Conservation (phyloP, 805 yeast genomes). For the Cyberlindnera xylosilytica region DNA sequence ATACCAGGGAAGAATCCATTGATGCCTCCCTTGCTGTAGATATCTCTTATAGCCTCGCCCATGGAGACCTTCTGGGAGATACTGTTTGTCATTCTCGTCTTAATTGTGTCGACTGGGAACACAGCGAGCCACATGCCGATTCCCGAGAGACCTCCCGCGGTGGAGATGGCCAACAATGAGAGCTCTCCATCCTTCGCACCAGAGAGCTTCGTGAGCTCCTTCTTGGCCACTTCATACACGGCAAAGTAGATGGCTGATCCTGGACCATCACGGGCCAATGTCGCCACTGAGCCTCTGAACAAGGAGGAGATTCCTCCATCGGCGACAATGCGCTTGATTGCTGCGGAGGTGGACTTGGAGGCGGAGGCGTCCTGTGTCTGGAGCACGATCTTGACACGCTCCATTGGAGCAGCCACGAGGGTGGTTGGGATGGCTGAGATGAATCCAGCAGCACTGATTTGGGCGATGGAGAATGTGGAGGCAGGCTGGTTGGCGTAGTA, state of each 20-base stretch:
- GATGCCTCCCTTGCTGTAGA: conserved; percentile 75
- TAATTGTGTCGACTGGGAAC: conserved; percentile 94
- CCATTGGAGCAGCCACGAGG: conserved; percentile 95
- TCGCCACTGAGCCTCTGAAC: conserved; percentile 88
- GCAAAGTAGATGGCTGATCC: conserved; percentile 96
- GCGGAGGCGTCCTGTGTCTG: conserved; percentile 60
- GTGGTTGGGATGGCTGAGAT: conserved; percentile 94
- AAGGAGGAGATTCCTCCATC: conserved; percentile 84
- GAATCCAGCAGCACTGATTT: conserved; percentile 90
- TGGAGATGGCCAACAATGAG: conserved; percentile 69
- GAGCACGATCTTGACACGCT: conserved; percentile 89
- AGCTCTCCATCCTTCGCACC: conserved; percentile 47
- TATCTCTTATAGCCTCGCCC: conserved; percentile 59
- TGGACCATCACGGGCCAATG: conserved; percentile 95
- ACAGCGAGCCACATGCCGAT: conserved; percentile 95
- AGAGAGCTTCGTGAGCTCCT: conserved; percentile 43
- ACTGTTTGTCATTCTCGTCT: conserved; percentile 42
- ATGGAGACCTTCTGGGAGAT: conserved; percentile 47
- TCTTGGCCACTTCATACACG: conserved; percentile 81
- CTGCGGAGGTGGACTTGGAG: conserved; percentile 42
- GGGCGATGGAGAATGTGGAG: conserved; percentile 53
- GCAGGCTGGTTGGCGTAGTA: conserved; percentile 33
- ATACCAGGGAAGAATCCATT: conserved; percentile 96
- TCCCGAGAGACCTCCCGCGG: conserved; percentile 96
- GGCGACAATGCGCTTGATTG: conserved; percentile 63